Evolutionary conservation across 306 rosid species (phyloP), one percentile per base, ranked within the genome.

Genomic region (Citrullus amarus): DNA sequence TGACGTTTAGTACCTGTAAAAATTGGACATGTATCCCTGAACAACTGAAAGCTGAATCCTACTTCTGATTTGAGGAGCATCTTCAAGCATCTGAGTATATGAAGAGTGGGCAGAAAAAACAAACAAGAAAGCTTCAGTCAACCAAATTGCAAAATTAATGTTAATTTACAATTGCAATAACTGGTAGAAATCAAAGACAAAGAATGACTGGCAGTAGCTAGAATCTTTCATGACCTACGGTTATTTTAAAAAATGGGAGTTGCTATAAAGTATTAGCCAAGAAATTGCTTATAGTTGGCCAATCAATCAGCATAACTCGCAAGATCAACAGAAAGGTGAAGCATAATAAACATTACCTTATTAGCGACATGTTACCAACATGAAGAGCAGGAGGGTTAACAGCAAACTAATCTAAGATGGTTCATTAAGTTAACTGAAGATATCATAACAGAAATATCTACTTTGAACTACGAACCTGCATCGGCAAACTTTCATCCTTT

Each of bases 21-120:
- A 86, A 50, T 78, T 91, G 80, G 97, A 88, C 93, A 95, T 89
- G 81, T 91, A 92, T 82, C 93, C 90, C 84, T 95, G 99, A 77
- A 95, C 99, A 46, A 92, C 81, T 75, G 99, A 92, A 76, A 95
- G 97, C 61, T 75, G 89, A 80, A 92, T 87, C 70, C 82, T 81
- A 54, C 80, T 84, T 84, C 87, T 84, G 50, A 80, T 80, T 71
- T 87, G 91, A 57, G 82, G 59, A 84, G 80, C 88, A 88, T 83
- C 91, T 87, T 91, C 89, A 72, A 91, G 90, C 83, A 89, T 90
- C 98, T 94, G 84, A 78, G 50, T 28, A 72, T 72, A 72, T 15
- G 77, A 72, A 50, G 15, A 72, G 8, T 20, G 56, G 8, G 34
- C 51, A 44, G 56, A 70, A 22, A 69, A 15, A 72, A 15, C 28